phyloP scores from a whole-genome alignment of 2,329 filamentous ascomycete genomes.

The Neonectria neomacrospora region DNA sequence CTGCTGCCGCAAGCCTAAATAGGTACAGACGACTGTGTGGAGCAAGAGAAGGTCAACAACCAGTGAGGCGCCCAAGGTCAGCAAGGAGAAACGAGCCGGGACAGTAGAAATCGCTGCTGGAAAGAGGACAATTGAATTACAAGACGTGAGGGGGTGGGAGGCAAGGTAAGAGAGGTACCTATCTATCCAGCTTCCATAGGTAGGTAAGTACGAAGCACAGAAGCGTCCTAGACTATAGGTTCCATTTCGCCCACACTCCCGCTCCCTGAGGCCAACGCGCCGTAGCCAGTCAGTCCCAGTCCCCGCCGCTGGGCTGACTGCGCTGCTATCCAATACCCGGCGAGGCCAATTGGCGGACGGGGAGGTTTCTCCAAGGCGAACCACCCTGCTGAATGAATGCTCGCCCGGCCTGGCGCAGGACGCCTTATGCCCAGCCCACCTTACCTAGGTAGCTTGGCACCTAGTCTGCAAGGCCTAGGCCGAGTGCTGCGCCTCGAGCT shows the following conservation, averaged over 20 bases:
- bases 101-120: background rate
- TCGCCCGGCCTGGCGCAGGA: background rate
- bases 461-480: background rate
- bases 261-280: background rate
- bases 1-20: background rate
- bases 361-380: background rate
- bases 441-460: too few relatives aligned
- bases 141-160: background rate
- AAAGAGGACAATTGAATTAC: background rate
- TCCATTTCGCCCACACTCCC: too few relatives aligned
- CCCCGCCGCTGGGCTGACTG: slow-evolving; percentile 5
- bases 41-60: background rate
- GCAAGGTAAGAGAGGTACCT: too few relatives aligned
- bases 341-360: background rate
- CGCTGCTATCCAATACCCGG: background rate
- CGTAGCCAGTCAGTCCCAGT: background rate
- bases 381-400: background rate
- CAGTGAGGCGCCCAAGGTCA: background rate
- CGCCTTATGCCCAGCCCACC: background rate
- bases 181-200: too few relatives aligned
- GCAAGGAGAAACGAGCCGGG: background rate
- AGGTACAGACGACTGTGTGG: background rate
- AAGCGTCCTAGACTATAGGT: background rate
- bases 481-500: background rate
- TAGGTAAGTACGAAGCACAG: too few relatives aligned